phyloP scores from a whole-genome alignment of 345 rosid species.

The Balakata baccata region DNA sequence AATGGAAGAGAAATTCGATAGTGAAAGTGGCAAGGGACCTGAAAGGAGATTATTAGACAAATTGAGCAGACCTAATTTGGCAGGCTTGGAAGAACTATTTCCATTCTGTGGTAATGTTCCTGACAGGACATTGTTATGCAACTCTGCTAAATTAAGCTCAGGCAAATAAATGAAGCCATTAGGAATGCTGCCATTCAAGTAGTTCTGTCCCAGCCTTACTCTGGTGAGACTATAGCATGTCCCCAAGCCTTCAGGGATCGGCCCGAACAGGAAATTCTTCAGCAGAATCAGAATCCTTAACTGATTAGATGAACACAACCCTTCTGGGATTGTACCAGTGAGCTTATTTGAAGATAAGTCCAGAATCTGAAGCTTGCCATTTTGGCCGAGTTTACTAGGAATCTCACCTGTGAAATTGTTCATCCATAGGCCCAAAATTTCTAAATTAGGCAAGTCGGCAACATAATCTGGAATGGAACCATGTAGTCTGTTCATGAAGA shows the following conservation, averaged over 20 bases:
- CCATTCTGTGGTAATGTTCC: conserved; percentile 35
- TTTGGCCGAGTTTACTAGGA: conserved; percentile 68
- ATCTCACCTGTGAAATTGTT: conserved; percentile 86
- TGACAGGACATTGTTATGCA: conserved; percentile 65
- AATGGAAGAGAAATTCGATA: conserved; percentile 58
- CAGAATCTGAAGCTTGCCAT: conserved; percentile 55
- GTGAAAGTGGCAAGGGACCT: conserved; percentile 63
- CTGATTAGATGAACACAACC: conserved; percentile 25
- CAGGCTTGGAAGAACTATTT: conserved; percentile 34
- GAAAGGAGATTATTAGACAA: conserved; percentile 69
- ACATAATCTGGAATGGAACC: conserved; percentile 74
- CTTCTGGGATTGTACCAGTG: conserved; percentile 49
- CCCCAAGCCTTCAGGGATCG: conserved; percentile 70
- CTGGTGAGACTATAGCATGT: conserved; percentile 57
- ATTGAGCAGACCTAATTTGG: conserved; percentile 48
- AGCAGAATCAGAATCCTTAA: conserved; percentile 63
- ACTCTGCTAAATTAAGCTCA: conserved; percentile 57
- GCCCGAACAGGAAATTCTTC: conserved; percentile 82
- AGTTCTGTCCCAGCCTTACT: conserved; percentile 76
- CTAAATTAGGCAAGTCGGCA: conserved; percentile 53
- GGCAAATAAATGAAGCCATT: conserved; percentile 67
- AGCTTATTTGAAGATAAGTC: conserved; percentile 90
- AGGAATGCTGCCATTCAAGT: conserved; percentile 71
- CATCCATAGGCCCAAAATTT: conserved; percentile 67
- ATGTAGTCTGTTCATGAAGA: conserved; percentile 72